A percentile compares a stretch with the other conserved stretches of the same genome.
Conservation (phyloP, 495 filamentous ascomycete species). For the Penicillium coffeae region DNA sequence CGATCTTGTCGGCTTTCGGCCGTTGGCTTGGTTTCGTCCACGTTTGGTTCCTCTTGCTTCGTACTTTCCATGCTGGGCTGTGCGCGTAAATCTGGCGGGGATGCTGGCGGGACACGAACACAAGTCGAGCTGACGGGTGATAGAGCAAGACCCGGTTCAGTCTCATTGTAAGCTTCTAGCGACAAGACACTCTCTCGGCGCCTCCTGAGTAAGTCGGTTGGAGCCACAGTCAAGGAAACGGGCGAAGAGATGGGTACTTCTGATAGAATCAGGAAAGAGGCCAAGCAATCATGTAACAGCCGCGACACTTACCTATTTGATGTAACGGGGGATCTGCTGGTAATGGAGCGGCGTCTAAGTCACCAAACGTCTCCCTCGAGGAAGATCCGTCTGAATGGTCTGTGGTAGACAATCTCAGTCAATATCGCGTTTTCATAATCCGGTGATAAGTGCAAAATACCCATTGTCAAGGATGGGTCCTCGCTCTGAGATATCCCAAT, state of each 20-base stretch:
- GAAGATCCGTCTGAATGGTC: neutral
- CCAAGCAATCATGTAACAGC: neutral
- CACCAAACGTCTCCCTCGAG: neutral
- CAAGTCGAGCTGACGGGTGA: neutral
- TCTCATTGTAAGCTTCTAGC: slow-evolving; percentile 4
- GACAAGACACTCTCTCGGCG: slow-evolving; percentile 1
- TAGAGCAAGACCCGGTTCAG: neutral
- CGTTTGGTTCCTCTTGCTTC: neutral
- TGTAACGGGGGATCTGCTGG: neutral
- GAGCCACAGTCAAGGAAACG: neutral
- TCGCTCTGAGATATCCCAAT: neutral
- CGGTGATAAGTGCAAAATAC: neutral
- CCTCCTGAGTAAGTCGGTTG: neutral
- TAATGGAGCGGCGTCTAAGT: neutral
- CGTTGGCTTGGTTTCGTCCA: neutral
- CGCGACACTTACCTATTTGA: neutral
- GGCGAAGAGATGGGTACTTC: neutral
- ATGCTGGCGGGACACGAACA: neutral
- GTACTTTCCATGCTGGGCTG: neutral
- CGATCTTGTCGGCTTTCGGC: neutral
- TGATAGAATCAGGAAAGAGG: neutral
- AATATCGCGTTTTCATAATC: neutral
- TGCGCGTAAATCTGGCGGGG: neutral
- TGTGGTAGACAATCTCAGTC: neutral
- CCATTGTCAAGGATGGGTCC: neutral